phyloP scores from a whole-genome alignment of 176 grass and related monocot species.

The Paspalum vaginatum region DNA sequence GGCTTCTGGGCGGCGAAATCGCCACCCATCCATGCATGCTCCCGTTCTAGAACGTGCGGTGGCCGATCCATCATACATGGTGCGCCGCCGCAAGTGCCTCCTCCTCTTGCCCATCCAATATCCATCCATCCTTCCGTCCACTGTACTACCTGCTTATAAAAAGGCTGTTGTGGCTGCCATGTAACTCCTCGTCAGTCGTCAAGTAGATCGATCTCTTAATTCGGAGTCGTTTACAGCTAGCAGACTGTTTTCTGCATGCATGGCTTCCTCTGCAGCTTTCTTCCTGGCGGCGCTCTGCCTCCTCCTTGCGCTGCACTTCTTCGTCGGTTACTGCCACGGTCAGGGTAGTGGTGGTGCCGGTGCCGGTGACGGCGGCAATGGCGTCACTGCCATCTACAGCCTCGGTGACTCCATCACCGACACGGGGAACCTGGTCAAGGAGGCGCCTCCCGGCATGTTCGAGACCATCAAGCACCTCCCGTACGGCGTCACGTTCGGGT shows the following conservation, averaged over 20 bases:
- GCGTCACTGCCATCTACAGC: constrained; percentile 81
- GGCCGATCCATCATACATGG: neutral
- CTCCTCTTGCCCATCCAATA: neutral
- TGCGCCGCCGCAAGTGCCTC: neutral
- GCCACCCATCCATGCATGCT: constrained; percentile 25
- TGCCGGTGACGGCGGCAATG: neutral
- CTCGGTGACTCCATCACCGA: constrained; percentile 94
- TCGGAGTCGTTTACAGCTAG: neutral
- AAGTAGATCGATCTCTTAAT: neutral
- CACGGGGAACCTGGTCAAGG: constrained; percentile 75
- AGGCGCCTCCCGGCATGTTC: constrained; percentile 67
- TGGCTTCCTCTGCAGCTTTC: constrained; percentile 41
- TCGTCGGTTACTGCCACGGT: neutral
- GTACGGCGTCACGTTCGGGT: constrained; percentile 72
- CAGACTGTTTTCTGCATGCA: constrained; percentile 3
- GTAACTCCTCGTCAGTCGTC: neutral
- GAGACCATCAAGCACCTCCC: constrained; percentile 77
- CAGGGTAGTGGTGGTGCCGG: neutral
- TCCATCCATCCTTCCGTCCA: neutral
- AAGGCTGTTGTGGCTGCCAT: neutral
- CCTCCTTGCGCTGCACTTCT: neutral
- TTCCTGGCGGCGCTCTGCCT: neutral
- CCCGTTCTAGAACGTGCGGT: constrained; percentile 27
- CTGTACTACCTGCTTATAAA: neutral
- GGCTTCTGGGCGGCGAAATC: constrained; percentile 35